Percentiles rank a stretch among this genome's conserved stretches.
phyloP scores from a whole-genome alignment of 768 basidiomycete genomes.

The Boletus vinaceobasis region DNA sequence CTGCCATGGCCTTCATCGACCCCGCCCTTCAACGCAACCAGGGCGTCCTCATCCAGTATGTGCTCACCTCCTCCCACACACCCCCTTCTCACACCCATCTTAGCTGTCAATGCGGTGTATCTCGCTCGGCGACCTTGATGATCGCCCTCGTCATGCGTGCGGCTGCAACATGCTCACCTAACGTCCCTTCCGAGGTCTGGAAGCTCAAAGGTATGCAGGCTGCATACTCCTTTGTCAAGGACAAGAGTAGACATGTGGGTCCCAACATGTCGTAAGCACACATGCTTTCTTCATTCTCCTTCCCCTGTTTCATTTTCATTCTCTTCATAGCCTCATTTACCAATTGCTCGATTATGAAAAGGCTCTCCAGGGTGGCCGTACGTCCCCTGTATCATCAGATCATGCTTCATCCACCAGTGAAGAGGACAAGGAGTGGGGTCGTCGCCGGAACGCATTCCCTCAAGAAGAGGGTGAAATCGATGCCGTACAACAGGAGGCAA shows the following conservation, averaged over 20 bases:
- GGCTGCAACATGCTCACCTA: conserved; percentile 63
- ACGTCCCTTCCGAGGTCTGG: conserved; percentile 73
- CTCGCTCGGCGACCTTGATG: conserved; percentile 83
- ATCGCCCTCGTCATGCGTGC: conserved; percentile 94
- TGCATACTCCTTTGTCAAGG: conserved; percentile 86
- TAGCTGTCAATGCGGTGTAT: conserved; percentile 93
- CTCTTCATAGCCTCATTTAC: conserved; percentile 72
- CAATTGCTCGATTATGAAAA: conserved; percentile 92
- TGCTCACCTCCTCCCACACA: conserved; percentile 24
- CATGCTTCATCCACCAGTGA: conserved; percentile 50
- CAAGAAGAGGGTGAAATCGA: conserved; percentile 48
- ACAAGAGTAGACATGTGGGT: conserved; percentile 82
- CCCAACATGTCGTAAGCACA: conserved; percentile 90
- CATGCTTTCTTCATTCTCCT: conserved; percentile 22
- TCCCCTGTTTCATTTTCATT: conserved; percentile 21
- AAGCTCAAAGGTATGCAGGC: conserved; percentile 84
- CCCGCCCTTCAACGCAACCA: conserved; percentile 70
- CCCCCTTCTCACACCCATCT: conserved; percentile 15
- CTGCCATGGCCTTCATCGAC: conserved; percentile 80
- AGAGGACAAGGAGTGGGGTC: conserved; percentile 81
- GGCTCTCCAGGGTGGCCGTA: conserved; percentile 49
- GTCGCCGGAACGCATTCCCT: conserved; percentile 52
- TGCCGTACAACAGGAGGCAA: conserved; percentile 72
- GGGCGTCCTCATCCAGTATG: conserved; percentile 82
- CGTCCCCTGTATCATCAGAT: conserved; percentile 53